Evolutionary conservation across 2,329 filamentous ascomycete genomes (phyloP).

Genomic region (Penicillium sp.): DNA sequence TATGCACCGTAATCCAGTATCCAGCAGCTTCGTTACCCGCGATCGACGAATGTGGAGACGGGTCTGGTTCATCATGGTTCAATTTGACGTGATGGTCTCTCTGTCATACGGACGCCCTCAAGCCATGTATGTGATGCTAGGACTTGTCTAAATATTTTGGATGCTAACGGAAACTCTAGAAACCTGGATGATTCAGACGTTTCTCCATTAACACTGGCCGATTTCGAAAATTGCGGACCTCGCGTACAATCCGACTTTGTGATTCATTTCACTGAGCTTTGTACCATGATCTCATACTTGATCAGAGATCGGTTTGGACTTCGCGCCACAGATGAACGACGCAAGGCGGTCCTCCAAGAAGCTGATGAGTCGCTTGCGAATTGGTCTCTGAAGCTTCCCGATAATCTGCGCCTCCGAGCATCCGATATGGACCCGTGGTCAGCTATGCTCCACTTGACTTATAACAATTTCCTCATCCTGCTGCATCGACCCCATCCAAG

Average conservation of each 20-base stretch:
- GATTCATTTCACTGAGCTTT: slow-evolving; percentile 58
- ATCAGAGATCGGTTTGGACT: slow-evolving; percentile 51
- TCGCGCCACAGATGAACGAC: slow-evolving; percentile 46
- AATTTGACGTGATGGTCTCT: slow-evolving; percentile 53
- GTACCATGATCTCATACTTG: slow-evolving; percentile 57
- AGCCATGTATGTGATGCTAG: slow-evolving; percentile 49
- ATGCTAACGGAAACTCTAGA: slow-evolving; percentile 29
- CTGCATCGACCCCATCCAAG: slow-evolving; percentile 53
- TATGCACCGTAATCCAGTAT: slow-evolving; percentile 57
- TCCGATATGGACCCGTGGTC: slow-evolving; percentile 53
- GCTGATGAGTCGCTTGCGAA: slow-evolving; percentile 51
- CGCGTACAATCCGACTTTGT: slow-evolving; percentile 54
- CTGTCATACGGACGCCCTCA: slow-evolving; percentile 59
- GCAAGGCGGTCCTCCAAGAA: slow-evolving; percentile 50
- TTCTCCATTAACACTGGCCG: slow-evolving; percentile 49
- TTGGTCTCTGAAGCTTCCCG: slow-evolving; percentile 51
- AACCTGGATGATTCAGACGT: slow-evolving; percentile 61
- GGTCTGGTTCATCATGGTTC: slow-evolving; percentile 53
- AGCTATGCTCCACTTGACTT: slow-evolving; percentile 52
- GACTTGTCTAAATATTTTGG: not conserved
- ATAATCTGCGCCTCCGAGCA: slow-evolving; percentile 48
- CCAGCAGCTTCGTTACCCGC: slow-evolving; percentile 48
- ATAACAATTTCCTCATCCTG: slow-evolving; percentile 55
- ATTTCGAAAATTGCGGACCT: slow-evolving; percentile 56
- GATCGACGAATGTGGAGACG: slow-evolving; percentile 53